Conservation (phyloP, 192 early-diverging fungal species). For the Allomyces macrogynus region DNA sequence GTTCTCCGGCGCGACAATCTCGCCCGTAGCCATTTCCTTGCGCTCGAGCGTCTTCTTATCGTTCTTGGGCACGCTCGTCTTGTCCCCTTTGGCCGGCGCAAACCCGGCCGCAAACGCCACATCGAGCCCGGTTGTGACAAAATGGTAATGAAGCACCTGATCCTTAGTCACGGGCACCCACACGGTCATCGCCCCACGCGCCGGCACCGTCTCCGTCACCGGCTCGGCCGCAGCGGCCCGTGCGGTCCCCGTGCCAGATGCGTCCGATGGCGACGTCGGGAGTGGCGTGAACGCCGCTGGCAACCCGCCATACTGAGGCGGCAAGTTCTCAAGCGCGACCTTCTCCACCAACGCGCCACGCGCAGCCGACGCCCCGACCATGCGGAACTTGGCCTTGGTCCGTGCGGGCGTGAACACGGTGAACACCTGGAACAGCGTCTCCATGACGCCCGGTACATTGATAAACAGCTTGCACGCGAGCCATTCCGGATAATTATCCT, state of each 20-base stretch:
- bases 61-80: neutral
- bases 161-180: too few relatives aligned
- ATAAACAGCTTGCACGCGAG: slow-evolving; percentile 15
- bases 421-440: slow-evolving; percentile 9
- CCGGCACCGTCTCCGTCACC: too few relatives aligned
- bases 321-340: slow-evolving; percentile 5
- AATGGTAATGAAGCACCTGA: neutral
- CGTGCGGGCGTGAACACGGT: slow-evolving; percentile 5
- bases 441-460: slow-evolving; percentile 10
- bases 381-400: slow-evolving; percentile 11
- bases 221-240: too few relatives aligned
- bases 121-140: neutral
- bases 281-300: neutral
- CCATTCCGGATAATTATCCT: slow-evolving; percentile 17
- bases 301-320: slow-evolving; percentile 6
- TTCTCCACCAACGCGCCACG: slow-evolving; percentile 1
- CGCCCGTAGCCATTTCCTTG: slow-evolving; percentile 1
- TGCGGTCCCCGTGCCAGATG: too few relatives aligned
- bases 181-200: too few relatives aligned
- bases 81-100: neutral
- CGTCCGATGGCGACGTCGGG: too few relatives aligned
- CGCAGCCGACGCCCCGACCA: slow-evolving; percentile 1
- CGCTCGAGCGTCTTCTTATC: neutral
- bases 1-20: neutral
- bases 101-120: slow-evolving; percentile 1